Percentiles rank a stretch among this genome's conserved stretches.
Evolutionary conservation across 2,329 filamentous ascomycete genomes (phyloP).

Genomic region (Neonectria faginata): DNA sequence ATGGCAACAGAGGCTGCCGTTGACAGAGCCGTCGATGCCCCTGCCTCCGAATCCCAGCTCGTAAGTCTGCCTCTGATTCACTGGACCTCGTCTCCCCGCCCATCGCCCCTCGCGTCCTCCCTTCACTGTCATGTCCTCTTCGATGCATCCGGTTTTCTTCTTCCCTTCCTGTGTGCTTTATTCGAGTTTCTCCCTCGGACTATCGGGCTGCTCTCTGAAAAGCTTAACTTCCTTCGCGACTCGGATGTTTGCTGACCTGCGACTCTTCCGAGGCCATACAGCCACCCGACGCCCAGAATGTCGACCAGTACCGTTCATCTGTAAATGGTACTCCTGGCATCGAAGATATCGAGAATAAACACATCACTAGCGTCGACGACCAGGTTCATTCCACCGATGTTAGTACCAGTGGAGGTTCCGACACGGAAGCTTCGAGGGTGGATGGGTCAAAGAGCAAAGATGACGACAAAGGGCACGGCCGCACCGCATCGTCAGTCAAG

Average conservation of each 20-base stretch:
- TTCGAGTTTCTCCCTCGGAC: neutral
- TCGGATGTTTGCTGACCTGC: conserved; percentile 34
- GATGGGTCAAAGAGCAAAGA: conserved; percentile 67
- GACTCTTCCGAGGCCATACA: conserved; percentile 24
- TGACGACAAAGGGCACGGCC: conserved; percentile 69
- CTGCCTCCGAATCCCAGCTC: conserved; percentile 59
- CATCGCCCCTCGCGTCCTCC: conserved; percentile 7
- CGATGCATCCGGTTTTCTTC: neutral
- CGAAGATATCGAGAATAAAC: conserved; percentile 68
- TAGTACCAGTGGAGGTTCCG: conserved; percentile 79
- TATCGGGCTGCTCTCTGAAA: neutral
- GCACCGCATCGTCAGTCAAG: conserved; percentile 71
- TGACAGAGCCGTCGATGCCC: conserved; percentile 66
- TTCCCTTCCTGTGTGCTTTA: neutral
- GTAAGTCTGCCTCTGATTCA: conserved; percentile 52
- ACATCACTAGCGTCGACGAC: conserved; percentile 69
- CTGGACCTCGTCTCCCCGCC: neutral
- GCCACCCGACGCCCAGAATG: conserved; percentile 61
- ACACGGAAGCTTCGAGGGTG: conserved; percentile 76
- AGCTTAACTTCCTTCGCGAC: conserved; percentile 13
- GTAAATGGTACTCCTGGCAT: conserved; percentile 63
- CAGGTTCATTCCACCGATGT: conserved; percentile 72
- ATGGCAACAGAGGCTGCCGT: conserved; percentile 72
- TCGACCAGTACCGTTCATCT: conserved; percentile 55
- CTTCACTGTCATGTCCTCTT: neutral